phyloP scores from a whole-genome alignment of 2,329 filamentous ascomycete genomes.

The Fusarium globosum region DNA sequence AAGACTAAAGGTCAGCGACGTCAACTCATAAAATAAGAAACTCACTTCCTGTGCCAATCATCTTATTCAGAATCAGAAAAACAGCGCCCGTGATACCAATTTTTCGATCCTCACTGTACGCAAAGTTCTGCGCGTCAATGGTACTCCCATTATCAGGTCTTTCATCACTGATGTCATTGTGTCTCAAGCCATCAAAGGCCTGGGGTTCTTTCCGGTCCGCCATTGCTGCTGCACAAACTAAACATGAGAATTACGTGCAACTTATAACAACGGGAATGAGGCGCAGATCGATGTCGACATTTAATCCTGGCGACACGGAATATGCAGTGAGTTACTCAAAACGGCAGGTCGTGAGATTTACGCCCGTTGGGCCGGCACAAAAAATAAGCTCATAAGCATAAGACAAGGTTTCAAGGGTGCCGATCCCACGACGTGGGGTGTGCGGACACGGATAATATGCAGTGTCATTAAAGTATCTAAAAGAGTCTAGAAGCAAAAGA shows the following conservation, averaged over 20 bases:
- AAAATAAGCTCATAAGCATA: slow-evolving; percentile 37
- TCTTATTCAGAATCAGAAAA: slow-evolving; percentile 68
- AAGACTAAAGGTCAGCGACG: slow-evolving; percentile 54
- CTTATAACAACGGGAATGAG: neutral
- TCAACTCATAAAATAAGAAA: neutral
- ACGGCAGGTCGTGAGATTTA: slow-evolving; percentile 22
- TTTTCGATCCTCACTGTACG: slow-evolving; percentile 57
- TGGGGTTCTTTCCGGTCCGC: slow-evolving; percentile 15
- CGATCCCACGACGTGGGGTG: slow-evolving; percentile 6
- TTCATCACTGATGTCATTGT: slow-evolving; percentile 34
- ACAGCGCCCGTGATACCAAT: slow-evolving; percentile 64
- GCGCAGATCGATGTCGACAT: slow-evolving; percentile 28
- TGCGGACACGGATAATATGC: neutral
- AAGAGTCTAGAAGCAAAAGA: slow-evolving; percentile 62
- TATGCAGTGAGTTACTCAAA: slow-evolving; percentile 19
- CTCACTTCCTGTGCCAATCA: slow-evolving; percentile 69
- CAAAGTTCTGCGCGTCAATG: slow-evolving; percentile 56
- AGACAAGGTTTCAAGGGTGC: slow-evolving; percentile 4
- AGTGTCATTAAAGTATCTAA: too few relatives aligned
- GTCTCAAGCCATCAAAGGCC: slow-evolving; percentile 16
- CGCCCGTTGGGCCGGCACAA: slow-evolving; percentile 18
- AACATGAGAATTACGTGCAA: fast-evolving
- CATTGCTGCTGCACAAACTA: slow-evolving; percentile 15
- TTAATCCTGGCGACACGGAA: slow-evolving; percentile 11
- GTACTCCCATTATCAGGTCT: slow-evolving; percentile 38